These are phyloP conservation scores for Aspergillus hancockii DNA, from an alignment of 495 filamentous ascomycete species.

Conservation along the genomic window DNA sequence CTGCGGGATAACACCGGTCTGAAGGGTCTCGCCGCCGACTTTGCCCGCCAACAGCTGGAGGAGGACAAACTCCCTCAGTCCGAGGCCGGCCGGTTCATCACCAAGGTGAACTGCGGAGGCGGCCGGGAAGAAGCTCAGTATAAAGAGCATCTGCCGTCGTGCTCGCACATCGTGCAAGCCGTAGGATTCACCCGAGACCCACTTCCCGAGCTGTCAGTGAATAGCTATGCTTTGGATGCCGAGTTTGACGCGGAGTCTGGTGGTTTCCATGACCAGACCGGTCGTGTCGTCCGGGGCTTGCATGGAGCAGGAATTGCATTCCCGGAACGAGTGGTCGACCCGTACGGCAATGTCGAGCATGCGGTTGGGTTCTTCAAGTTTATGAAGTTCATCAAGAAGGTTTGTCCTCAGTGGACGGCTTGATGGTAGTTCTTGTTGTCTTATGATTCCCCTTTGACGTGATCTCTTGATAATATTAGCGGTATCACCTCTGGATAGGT, in stretches of 20 bases:
- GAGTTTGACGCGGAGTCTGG: constrained; percentile 53
- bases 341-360: constrained; percentile 59
- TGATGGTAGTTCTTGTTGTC: background rate
- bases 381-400: constrained; percentile 59
- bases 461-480: background rate
- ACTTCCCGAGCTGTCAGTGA: constrained; percentile 42
- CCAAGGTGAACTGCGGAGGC: constrained; percentile 48
- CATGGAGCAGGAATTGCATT: constrained; percentile 63
- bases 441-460: background rate
- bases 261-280: constrained; percentile 43
- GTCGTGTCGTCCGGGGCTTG: constrained; percentile 46
- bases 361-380: constrained; percentile 66
- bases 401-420: constrained; percentile 45
- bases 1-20: constrained; percentile 64
- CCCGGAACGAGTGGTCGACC: constrained; percentile 60
- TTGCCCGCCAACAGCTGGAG: constrained; percentile 57
- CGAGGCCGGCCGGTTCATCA: constrained; percentile 49
- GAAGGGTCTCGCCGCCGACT: constrained; percentile 61
- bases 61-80: constrained; percentile 48
- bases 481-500: background rate
- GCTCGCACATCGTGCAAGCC: constrained; percentile 54
- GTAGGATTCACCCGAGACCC: constrained; percentile 55
- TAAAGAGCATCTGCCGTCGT: constrained; percentile 43
- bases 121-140: constrained; percentile 48
- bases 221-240: constrained; percentile 32